Evolutionary conservation across 192 early-diverging fungal genomes (phyloP).

Genomic region (Coemansia reversa): DNA sequence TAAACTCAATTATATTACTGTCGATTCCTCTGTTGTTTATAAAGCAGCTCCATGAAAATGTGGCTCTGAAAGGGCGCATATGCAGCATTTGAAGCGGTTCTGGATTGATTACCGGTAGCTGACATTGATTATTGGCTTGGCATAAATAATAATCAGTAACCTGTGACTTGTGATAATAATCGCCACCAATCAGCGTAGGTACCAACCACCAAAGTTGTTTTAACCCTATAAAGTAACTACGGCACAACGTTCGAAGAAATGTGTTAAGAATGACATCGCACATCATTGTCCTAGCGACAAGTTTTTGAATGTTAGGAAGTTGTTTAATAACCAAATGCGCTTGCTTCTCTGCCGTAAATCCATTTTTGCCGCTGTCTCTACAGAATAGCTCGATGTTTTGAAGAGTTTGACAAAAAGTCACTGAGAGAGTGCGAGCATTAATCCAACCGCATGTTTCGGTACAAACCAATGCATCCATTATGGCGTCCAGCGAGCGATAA

Average conservation of each 20-base stretch:
- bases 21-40: neutral
- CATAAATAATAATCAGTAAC: neutral
- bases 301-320: neutral
- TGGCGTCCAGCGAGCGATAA: neutral
- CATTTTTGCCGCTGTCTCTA: neutral
- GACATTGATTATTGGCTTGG: neutral
- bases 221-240: neutral
- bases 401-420: neutral
- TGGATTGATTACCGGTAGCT: neutral
- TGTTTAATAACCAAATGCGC: neutral
- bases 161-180: neutral
- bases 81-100: neutral
- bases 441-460: neutral
- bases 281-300: neutral
- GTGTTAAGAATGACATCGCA: neutral
- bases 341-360: neutral
- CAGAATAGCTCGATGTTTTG: neutral
- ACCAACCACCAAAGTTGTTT: neutral
- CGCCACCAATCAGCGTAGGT: neutral
- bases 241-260: neutral
- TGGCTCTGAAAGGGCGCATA: neutral
- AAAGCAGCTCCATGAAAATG: neutral
- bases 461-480: neutral
- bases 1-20: neutral
- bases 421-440: neutral